Conservation (phyloP, 202 grass and related monocot genomes). For the Hordeum pubiflorum region DNA sequence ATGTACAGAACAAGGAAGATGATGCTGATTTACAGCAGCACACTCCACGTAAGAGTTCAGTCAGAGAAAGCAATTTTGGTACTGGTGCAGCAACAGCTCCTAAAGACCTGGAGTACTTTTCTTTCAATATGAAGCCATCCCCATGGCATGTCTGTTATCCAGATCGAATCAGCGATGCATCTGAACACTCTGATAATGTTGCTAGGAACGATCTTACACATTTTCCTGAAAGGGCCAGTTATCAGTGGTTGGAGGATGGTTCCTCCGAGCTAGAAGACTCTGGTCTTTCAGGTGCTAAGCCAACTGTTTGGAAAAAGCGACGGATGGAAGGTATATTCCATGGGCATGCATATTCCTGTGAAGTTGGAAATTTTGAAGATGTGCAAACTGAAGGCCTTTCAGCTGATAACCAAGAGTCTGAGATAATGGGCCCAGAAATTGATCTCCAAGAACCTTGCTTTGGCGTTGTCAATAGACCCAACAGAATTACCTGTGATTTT, state of each 20-base stretch:
- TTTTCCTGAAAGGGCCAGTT: constrained; percentile 13
- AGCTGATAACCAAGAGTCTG: constrained; percentile 18
- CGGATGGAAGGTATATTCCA: constrained; percentile 27
- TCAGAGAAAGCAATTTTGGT: constrained; percentile 37
- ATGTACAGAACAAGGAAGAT: constrained; percentile 44
- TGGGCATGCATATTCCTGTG: constrained; percentile 28
- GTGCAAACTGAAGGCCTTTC: constrained; percentile 8
- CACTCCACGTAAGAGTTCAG: constrained; percentile 26
- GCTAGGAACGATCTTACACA: constrained; percentile 6
- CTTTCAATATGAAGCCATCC: constrained; percentile 41
- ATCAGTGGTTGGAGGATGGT: constrained; percentile 28
- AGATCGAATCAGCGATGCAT: constrained; percentile 18
- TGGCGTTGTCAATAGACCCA: constrained; percentile 25
- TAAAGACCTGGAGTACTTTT: constrained; percentile 25
- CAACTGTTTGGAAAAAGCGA: constrained; percentile 33
- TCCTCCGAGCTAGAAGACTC: constrained; percentile 31
- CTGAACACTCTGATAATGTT: not conserved
- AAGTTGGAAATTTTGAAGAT: constrained; percentile 27
- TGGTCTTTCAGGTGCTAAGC: constrained; percentile 27
- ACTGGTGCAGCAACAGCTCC: constrained; percentile 25
- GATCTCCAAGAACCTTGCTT: constrained; percentile 32
- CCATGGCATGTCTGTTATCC: constrained; percentile 20
- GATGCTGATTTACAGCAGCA: constrained; percentile 16
- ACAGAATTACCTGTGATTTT: constrained; percentile 29
- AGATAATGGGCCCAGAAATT: constrained; percentile 29